phyloP scores from a whole-genome alignment of 305 asterid genomes.

The Rubia tinctorum region DNA sequence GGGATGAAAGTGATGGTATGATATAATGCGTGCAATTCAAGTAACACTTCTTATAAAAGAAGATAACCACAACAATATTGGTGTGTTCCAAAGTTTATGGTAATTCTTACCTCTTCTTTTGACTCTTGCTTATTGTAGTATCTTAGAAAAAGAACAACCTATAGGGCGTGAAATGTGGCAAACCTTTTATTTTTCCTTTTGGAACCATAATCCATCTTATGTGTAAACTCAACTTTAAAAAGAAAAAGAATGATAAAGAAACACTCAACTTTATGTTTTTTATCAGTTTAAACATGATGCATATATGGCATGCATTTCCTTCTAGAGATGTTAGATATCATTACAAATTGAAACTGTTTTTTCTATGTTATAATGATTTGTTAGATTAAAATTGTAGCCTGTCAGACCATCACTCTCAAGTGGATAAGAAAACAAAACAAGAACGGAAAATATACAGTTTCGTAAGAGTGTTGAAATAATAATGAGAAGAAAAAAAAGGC shows the following conservation, averaged over 20 bases:
- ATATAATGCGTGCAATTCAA: conserved; percentile 20
- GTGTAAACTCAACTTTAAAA: too few species aligned
- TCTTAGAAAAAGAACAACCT: too few species aligned
- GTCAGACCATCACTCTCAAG: not conserved
- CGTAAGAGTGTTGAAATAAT: not conserved
- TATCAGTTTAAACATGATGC: not conserved
- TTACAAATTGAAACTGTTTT: not conserved
- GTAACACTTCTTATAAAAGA: conserved; percentile 10
- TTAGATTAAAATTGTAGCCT: not conserved
- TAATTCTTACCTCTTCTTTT: not conserved
- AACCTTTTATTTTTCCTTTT: too few species aligned
- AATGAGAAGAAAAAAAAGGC: not conserved
- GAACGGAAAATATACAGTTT: not conserved
- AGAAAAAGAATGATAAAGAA: not conserved
- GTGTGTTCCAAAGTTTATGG: not conserved
- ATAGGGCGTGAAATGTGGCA: too few species aligned
- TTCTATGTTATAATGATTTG: not conserved
- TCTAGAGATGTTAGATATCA: not conserved
- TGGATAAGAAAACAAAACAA: not conserved
- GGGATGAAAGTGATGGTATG: not conserved
- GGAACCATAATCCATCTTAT: too few species aligned
- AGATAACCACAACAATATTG: not conserved
- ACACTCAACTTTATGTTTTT: too few species aligned
- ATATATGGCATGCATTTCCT: not conserved
- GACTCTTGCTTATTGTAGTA: too few species aligned